These are phyloP conservation scores for Podospora bellae-mahoneyi DNA, from an alignment of 495 filamentous ascomycete genomes.

Conservation along the genomic window DNA sequence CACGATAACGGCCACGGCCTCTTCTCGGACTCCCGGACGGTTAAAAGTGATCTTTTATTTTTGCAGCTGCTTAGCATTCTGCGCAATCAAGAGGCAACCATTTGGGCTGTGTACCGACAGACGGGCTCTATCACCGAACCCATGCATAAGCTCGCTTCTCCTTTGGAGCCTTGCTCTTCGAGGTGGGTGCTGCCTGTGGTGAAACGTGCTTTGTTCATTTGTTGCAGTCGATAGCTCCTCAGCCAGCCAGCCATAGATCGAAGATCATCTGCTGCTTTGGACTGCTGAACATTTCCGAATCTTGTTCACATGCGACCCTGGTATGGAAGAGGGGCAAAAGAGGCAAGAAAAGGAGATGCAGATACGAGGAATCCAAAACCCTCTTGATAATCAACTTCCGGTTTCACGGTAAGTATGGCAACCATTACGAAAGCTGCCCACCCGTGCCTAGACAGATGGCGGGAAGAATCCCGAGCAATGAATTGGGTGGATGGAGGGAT, in stretches of 20 bases:
- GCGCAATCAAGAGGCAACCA: neutral
- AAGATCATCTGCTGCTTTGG: neutral
- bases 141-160: conserved; percentile 1
- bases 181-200: conserved; percentile 3
- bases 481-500: neutral
- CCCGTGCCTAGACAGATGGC: neutral
- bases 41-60: conserved; percentile 15
- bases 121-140: conserved; percentile 7
- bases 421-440: neutral
- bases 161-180: neutral
- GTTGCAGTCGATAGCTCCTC: neutral
- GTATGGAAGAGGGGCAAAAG: neutral
- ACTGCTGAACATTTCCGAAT: neutral
- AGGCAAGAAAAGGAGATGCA: neutral
- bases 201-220: conserved; percentile 7
- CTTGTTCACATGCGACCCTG: neutral
- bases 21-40: conserved; percentile 22
- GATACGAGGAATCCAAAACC: neutral
- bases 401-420: neutral
- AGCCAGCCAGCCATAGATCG: conserved; percentile 6
- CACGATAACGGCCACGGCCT: neutral
- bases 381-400: neutral
- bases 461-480: neutral
- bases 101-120: neutral
- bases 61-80: neutral